phyloP scores from a whole-genome alignment of 345 rosid species.

The Alliaria petiolata region DNA sequence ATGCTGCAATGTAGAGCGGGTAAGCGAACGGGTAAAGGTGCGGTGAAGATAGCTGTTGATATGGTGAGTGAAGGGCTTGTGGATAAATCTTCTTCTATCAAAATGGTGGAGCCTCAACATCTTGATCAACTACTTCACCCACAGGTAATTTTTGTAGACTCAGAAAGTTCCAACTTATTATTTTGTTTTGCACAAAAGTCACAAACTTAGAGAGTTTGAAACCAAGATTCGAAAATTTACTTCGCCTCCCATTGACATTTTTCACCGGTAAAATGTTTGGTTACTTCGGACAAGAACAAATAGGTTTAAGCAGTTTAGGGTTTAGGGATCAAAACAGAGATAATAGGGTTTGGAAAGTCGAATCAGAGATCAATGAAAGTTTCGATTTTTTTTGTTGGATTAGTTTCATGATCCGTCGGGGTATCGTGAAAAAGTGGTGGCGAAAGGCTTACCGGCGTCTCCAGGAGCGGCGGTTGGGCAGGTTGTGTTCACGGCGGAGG shows the following conservation, averaged over 20 bases:
- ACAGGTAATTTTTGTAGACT: slow-evolving; percentile 42
- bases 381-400: neutral
- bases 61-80: slow-evolving; percentile 84
- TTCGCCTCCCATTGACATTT: no score
- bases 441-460: slow-evolving; percentile 89
- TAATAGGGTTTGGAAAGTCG: no score
- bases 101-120: slow-evolving; percentile 90
- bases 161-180: neutral
- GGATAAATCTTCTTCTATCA: slow-evolving; percentile 56
- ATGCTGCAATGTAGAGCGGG: slow-evolving; percentile 95
- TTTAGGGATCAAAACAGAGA: neutral
- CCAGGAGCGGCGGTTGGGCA: slow-evolving; percentile 97
- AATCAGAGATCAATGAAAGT: slow-evolving; percentile 12
- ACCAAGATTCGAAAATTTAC: no score
- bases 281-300: no score
- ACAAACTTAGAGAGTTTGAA: neutral
- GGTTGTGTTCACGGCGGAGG: slow-evolving; percentile 75
- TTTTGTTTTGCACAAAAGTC: neutral
- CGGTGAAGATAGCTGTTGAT: slow-evolving; percentile 90
- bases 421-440: slow-evolving; percentile 74
- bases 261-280: no score
- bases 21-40: slow-evolving; percentile 86
- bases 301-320: neutral
- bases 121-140: slow-evolving; percentile 93
- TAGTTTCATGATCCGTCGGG: slow-evolving; percentile 80